Evolutionary conservation across 495 filamentous ascomycete species (phyloP).

Genomic region (Podospora bellae-mahoneyi): DNA sequence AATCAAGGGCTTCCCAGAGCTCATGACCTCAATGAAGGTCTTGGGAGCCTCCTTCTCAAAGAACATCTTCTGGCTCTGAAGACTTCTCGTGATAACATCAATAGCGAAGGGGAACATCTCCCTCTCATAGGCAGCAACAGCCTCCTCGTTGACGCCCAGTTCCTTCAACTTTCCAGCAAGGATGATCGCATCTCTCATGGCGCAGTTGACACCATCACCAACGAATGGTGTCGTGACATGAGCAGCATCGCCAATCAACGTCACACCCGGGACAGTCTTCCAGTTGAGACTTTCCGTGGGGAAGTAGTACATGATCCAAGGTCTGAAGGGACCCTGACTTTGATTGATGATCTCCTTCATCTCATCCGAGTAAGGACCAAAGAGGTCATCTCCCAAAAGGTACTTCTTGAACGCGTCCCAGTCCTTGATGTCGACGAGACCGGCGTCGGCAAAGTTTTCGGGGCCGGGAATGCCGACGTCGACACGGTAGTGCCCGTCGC

Average conservation of each 20-base stretch:
- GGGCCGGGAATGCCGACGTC: constrained; percentile 28
- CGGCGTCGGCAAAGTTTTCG: constrained; percentile 17
- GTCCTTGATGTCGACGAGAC: not conserved
- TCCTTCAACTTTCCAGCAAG: constrained; percentile 9
- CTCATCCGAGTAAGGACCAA: constrained; percentile 26
- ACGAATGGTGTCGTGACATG: constrained; percentile 36
- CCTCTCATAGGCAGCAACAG: constrained; percentile 19
- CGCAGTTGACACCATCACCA: constrained; percentile 37
- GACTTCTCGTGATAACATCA: not conserved
- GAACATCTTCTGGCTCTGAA: too few relatives aligned
- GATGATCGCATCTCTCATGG: constrained; percentile 32
- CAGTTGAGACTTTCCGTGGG: constrained; percentile 24
- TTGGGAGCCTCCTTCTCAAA: too few relatives aligned
- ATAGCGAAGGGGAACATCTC: not conserved
- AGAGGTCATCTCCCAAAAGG: too few relatives aligned
- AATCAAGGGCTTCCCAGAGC: too few relatives aligned
- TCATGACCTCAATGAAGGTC: too few relatives aligned
- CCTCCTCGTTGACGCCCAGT: not conserved
- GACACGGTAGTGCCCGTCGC: constrained; percentile 30
- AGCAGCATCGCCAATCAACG: constrained; percentile 59
- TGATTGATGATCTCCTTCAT: constrained; percentile 27
- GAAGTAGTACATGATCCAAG: constrained; percentile 33
- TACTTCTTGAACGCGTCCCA: too few relatives aligned
- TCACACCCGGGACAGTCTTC: constrained; percentile 37
- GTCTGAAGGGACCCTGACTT: constrained; percentile 27